Percentiles rank a stretch among this genome's conserved stretches.
Evolutionary conservation across 148 eudicot genomes (phyloP).

Genomic region (Rheum nobile): DNA sequence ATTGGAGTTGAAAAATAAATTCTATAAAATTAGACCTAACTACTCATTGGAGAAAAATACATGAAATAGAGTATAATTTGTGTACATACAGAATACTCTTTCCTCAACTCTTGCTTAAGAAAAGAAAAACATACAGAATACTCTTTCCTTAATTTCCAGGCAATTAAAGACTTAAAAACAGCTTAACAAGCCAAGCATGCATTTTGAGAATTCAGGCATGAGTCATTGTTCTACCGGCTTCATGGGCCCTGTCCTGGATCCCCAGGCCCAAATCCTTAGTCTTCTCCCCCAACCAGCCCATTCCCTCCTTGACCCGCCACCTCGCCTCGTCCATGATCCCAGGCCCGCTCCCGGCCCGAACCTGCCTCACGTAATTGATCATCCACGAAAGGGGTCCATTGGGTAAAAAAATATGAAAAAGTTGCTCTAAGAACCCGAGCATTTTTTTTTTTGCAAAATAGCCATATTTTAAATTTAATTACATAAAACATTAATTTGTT

Average conservation of each 20-base stretch:
- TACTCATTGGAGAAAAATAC: too few species aligned
- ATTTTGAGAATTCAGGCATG: neutral
- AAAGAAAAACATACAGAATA: neutral
- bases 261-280: constrained; percentile 4
- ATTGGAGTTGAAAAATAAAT: too few species aligned
- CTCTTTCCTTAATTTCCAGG: neutral
- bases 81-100: too few species aligned
- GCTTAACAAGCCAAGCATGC: neutral
- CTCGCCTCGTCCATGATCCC: constrained; percentile 1
- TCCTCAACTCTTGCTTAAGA: neutral
- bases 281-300: constrained; percentile 1
- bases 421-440: too few species aligned
- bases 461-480: too few species aligned
- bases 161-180: neutral
- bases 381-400: constrained; percentile 1
- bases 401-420: too few species aligned
- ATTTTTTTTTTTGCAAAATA: too few species aligned
- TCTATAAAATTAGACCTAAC: too few species aligned
- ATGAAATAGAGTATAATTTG: too few species aligned
- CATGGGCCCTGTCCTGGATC: constrained; percentile 2
- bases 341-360: neutral
- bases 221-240: neutral
- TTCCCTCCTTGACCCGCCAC: constrained; percentile 1
- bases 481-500: too few species aligned
- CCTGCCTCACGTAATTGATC: neutral